These are phyloP conservation scores for Talaromyces sp. DNA, from an alignment of 2,329 filamentous ascomycete genomes.

Conservation along the genomic window DNA sequence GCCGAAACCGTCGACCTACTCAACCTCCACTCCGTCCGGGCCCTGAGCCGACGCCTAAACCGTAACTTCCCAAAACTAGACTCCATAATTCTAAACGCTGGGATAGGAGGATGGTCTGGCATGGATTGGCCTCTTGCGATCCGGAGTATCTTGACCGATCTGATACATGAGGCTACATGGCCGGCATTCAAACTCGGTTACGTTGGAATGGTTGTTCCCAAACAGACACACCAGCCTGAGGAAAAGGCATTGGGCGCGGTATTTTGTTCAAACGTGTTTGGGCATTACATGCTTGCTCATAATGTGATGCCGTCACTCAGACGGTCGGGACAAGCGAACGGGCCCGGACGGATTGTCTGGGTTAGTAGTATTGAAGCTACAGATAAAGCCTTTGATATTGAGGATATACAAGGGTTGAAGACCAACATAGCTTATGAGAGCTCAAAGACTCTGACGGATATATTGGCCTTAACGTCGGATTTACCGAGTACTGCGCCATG, in stretches of 20 bases:
- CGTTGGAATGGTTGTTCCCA: constrained; percentile 50
- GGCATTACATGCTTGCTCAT: constrained; percentile 86
- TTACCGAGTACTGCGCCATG: constrained; percentile 59
- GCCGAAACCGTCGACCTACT: constrained; percentile 56
- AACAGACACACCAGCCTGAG: constrained; percentile 44
- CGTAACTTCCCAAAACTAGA: constrained; percentile 64
- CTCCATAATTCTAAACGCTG: constrained; percentile 77
- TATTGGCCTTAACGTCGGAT: constrained; percentile 68
- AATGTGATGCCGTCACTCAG: constrained; percentile 69
- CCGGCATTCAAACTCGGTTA: constrained; percentile 68
- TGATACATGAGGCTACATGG: constrained; percentile 66
- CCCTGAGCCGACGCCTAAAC: constrained; percentile 48
- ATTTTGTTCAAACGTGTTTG: constrained; percentile 90
- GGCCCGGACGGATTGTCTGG: constrained; percentile 72
- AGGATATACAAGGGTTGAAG: constrained; percentile 71
- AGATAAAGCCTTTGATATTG: constrained; percentile 51
- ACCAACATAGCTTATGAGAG: constrained; percentile 70
- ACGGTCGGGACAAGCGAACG: constrained; percentile 37
- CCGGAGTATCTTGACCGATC: constrained; percentile 55
- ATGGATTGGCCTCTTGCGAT: constrained; percentile 62
- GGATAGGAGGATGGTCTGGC: constrained; percentile 80
- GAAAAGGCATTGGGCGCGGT: constrained; percentile 68
- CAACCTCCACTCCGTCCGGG: constrained; percentile 51
- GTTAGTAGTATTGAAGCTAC: constrained; percentile 74
- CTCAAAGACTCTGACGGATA: constrained; percentile 79